phyloP scores from a whole-genome alignment of 2,329 filamentous ascomycete genomes.

The Pseudogymnoascus sp. region DNA sequence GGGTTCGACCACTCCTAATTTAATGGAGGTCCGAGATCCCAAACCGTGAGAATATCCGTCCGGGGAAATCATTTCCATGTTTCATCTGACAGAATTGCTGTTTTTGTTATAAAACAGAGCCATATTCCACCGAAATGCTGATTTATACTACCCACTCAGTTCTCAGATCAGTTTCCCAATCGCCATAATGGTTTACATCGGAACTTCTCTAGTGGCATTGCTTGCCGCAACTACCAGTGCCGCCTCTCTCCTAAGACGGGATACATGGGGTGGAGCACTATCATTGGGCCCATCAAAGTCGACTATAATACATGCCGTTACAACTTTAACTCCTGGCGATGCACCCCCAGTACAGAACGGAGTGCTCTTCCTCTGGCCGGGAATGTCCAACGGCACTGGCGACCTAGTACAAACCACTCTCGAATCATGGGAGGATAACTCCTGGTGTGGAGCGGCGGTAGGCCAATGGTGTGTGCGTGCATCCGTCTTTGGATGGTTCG shows the following conservation, averaged over 20 bases:
- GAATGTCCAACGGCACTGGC: conserved; percentile 38
- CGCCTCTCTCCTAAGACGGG: conserved; percentile 13
- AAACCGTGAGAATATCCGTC: background rate
- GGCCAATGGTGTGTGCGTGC: conserved; percentile 36
- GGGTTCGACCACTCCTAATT: background rate
- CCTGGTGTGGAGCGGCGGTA: conserved; percentile 33
- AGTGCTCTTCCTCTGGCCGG: conserved; percentile 35
- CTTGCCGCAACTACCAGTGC: background rate
- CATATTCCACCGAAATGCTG: background rate
- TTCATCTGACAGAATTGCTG: background rate
- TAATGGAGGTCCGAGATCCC: background rate
- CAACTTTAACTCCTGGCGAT: conserved; percentile 33
- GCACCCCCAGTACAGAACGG: conserved; percentile 32
- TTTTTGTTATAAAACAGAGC: background rate
- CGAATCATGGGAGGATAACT: conserved; percentile 34
- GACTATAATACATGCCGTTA: conserved; percentile 33
- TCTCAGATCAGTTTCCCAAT: background rate
- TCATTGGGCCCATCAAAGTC: conserved; percentile 32
- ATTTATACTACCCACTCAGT: background rate
- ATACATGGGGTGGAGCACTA: conserved; percentile 32
- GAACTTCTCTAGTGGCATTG: background rate
- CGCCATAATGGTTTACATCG: background rate
- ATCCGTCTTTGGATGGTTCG: conserved; percentile 34
- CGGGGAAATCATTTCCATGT: conserved; percentile 1
- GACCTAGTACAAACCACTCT: conserved; percentile 36